Conservation (phyloP, 2,329 filamentous ascomycete genomes). For the Xylaria sp. region DNA sequence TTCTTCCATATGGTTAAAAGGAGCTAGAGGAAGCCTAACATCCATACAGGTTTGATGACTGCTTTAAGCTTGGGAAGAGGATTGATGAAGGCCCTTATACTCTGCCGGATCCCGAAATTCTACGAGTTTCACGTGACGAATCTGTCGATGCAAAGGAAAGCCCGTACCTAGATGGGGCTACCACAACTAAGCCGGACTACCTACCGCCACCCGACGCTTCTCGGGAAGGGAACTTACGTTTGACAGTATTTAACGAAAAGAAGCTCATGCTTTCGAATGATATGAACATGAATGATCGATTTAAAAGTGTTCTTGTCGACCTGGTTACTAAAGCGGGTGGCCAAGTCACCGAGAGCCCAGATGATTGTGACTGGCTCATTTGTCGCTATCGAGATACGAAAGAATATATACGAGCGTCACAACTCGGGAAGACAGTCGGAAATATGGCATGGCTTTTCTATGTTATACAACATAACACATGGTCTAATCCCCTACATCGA, state of each 20-base stretch:
- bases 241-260: slow-evolving; percentile 80
- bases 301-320: slow-evolving; percentile 73
- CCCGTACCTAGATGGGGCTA: slow-evolving; percentile 74
- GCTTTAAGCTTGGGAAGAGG: slow-evolving; percentile 88
- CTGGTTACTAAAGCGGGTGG: slow-evolving; percentile 80
- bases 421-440: slow-evolving; percentile 82
- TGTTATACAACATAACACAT: slow-evolving; percentile 86
- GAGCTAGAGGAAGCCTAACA: slow-evolving; percentile 40
- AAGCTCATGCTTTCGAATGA: slow-evolving; percentile 81
- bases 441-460: slow-evolving; percentile 95
- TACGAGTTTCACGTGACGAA: slow-evolving; percentile 68
- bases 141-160: slow-evolving; percentile 66
- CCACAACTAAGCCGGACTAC: slow-evolving; percentile 59
- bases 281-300: slow-evolving; percentile 73
- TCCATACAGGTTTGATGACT: slow-evolving; percentile 85
- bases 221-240: slow-evolving; percentile 57
- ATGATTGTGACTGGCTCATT: slow-evolving; percentile 82
- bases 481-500: slow-evolving; percentile 84
- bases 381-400: slow-evolving; percentile 86
- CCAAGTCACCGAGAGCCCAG: slow-evolving; percentile 69
- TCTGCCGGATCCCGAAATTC: slow-evolving; percentile 85
- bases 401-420: slow-evolving; percentile 81
- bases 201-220: slow-evolving; percentile 55
- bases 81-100: slow-evolving; percentile 90
- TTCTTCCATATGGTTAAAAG: slow-evolving; percentile 7